These are phyloP conservation scores for Suhomyces sp. DNA, from an alignment of 805 yeast species.

Conservation along the genomic window DNA sequence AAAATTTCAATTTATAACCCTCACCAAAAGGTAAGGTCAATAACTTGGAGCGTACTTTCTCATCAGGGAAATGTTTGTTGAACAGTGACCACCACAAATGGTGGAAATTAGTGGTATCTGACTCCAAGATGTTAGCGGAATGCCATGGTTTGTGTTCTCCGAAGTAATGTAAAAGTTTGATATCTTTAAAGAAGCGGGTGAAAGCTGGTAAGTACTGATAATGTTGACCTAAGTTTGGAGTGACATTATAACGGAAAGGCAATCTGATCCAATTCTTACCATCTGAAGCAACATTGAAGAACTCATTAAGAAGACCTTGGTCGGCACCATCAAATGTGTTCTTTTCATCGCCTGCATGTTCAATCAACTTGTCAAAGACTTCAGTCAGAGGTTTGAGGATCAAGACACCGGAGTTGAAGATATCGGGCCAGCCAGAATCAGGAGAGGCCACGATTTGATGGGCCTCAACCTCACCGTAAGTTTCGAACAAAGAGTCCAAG, in stretches of 20 bases:
- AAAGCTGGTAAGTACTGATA: slow-evolving; percentile 37
- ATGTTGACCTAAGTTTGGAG: slow-evolving; percentile 27
- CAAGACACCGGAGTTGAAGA: slow-evolving; percentile 31
- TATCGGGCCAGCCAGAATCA: slow-evolving; percentile 36
- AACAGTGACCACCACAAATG: slow-evolving; percentile 32
- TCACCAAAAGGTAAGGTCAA: slow-evolving; percentile 18
- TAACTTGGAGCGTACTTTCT: slow-evolving; percentile 14
- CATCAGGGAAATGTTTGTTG: slow-evolving; percentile 20
- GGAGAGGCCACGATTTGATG: slow-evolving; percentile 23
- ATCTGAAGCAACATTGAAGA: slow-evolving; percentile 23
- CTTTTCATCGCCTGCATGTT: slow-evolving; percentile 10
- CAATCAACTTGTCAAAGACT: slow-evolving; percentile 18
- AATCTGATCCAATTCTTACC: slow-evolving; percentile 29
- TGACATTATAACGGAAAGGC: slow-evolving; percentile 37
- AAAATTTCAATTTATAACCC: slow-evolving; percentile 20
- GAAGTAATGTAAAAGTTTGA: slow-evolving; percentile 33
- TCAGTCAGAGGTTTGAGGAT: slow-evolving; percentile 20
- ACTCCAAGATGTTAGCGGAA: slow-evolving; percentile 12
- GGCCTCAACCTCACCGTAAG: slow-evolving; percentile 8
- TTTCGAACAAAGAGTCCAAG: slow-evolving; percentile 24
- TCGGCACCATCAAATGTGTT: slow-evolving; percentile 38
- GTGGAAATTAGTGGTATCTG: slow-evolving; percentile 22
- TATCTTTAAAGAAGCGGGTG: slow-evolving; percentile 26
- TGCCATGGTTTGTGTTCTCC: slow-evolving; percentile 37
- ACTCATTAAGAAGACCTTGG: slow-evolving; percentile 38